Conservation (phyloP, 352 stramenopile genomes). For the Pilasporangium apinafurcum region DNA sequence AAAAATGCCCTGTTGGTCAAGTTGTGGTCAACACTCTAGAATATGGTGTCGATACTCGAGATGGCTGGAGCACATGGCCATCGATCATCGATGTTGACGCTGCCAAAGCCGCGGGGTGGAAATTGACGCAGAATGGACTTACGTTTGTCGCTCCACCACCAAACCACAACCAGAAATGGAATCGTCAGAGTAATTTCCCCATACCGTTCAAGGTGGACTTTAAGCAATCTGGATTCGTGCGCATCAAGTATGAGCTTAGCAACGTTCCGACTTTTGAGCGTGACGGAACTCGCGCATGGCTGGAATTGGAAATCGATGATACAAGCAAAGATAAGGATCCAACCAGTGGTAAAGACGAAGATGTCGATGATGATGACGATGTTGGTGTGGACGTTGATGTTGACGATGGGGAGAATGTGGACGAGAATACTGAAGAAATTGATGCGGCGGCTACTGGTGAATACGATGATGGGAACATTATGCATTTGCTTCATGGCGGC, state of each 20-base stretch:
- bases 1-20: constrained; percentile 33
- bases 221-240: constrained; percentile 39
- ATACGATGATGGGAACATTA: constrained; percentile 18
- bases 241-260: constrained; percentile 60
- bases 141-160: constrained; percentile 23
- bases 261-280: constrained; percentile 58
- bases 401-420: neutral
- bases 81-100: constrained; percentile 34
- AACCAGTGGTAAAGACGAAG: neutral
- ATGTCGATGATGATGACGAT: constrained; percentile 11
- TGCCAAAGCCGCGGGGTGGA: constrained; percentile 44
- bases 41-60: constrained; percentile 39
- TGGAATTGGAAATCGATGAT: constrained; percentile 49
- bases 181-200: constrained; percentile 24
- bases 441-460: constrained; percentile 3
- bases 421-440: neutral
- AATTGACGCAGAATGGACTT: constrained; percentile 53
- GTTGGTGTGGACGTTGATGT: constrained; percentile 10
- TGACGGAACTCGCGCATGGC: constrained; percentile 54
- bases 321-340: neutral
- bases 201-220: constrained; percentile 54
- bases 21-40: constrained; percentile 50
- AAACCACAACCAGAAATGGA: constrained; percentile 17
- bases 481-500: constrained; percentile 52
- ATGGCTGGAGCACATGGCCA: constrained; percentile 56